These are phyloP conservation scores for Turritis glabra DNA, from an alignment of 345 rosid species.

Conservation along the genomic window DNA sequence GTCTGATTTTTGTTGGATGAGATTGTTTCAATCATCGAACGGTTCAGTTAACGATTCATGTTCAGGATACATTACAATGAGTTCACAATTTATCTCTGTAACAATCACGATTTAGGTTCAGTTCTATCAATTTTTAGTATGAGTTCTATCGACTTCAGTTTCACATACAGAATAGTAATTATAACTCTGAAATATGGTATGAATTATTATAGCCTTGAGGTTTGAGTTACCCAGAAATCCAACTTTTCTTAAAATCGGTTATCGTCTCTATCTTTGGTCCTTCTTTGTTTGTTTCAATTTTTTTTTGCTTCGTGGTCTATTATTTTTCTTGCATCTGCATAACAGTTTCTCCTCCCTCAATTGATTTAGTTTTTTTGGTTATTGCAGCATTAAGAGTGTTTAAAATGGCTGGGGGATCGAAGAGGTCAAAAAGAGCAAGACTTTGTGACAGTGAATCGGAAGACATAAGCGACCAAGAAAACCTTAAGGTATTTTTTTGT, in stretches of 20 bases:
- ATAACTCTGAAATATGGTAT: background rate
- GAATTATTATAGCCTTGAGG: background rate
- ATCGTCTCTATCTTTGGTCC: background rate
- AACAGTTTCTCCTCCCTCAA: background rate
- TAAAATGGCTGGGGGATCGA: constrained; percentile 44
- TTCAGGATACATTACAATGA: too few species aligned
- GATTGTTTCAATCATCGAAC: too few species aligned
- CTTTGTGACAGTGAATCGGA: constrained; percentile 36
- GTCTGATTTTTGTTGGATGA: too few species aligned
- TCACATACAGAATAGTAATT: background rate
- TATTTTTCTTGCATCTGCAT: background rate
- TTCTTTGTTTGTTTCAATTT: background rate
- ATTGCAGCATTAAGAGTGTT: constrained; percentile 9
- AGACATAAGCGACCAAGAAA: constrained; percentile 40
- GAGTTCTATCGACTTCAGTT: background rate
- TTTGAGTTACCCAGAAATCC: too few species aligned
- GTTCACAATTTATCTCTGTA: background rate
- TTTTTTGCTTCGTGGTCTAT: background rate
- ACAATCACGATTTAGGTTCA: too few species aligned
- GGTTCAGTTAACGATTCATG: too few species aligned
- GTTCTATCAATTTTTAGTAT: background rate
- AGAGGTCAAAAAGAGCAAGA: constrained; percentile 41
- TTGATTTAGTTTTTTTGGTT: background rate
- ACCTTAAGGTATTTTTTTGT: constrained; percentile 10
- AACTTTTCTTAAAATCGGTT: background rate